Evolutionary conservation across 176 grass and related monocot genomes (phyloP).

Genomic region (Eleusine indica): DNA sequence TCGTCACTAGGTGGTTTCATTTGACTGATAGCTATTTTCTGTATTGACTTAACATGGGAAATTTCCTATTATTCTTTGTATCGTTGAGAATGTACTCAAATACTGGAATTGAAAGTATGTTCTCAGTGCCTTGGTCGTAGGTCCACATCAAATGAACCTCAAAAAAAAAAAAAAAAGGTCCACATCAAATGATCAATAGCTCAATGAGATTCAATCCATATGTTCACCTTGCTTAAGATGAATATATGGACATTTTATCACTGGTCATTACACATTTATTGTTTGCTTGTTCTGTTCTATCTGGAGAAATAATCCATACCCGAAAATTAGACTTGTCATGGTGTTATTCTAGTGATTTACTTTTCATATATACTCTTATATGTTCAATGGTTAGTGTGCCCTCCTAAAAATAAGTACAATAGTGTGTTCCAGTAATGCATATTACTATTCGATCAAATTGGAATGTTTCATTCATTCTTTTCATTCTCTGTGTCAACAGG

Average conservation of each 20-base stretch:
- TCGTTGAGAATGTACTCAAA: slow-evolving; percentile 16
- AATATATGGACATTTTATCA: background rate
- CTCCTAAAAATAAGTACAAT: background rate
- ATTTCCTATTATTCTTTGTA: background rate
- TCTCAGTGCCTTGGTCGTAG: slow-evolving; percentile 2
- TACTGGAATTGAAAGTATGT: slow-evolving; percentile 30
- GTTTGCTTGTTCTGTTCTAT: slow-evolving; percentile 17
- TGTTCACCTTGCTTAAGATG: slow-evolving; percentile 22
- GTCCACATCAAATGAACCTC: background rate
- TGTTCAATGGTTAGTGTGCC: background rate
- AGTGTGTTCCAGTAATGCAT: background rate
- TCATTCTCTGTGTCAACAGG: slow-evolving; percentile 54
- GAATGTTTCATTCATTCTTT: background rate
- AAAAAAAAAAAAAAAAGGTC: background rate
- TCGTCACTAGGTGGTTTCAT: slow-evolving; percentile 20
- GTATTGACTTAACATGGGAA: background rate
- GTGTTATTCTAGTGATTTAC: background rate
- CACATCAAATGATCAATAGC: slow-evolving; percentile 9
- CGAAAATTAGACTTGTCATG: background rate
- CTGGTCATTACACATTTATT: background rate
- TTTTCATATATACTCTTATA: background rate
- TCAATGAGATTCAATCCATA: slow-evolving; percentile 14
- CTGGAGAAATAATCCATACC: slow-evolving; percentile 22
- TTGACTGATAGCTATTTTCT: slow-evolving; percentile 20
- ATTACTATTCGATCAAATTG: background rate